Evolutionary conservation across 1,284 basidiomycete genomes (phyloP).

Genomic region (Boletus smithii): DNA sequence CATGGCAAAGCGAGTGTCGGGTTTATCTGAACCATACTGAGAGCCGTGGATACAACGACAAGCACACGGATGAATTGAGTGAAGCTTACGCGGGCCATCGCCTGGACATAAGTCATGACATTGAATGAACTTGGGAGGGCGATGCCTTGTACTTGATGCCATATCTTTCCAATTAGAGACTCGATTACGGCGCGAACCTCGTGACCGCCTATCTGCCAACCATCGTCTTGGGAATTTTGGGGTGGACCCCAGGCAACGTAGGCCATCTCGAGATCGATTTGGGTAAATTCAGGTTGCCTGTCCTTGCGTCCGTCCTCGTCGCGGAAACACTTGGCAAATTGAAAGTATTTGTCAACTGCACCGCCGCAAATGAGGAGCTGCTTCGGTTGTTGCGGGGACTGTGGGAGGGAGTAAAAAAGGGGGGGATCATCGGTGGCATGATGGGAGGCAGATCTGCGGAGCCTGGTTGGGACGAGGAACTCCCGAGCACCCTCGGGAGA

Average conservation of each 20-base stretch:
- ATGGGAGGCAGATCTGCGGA: slow-evolving; percentile 31
- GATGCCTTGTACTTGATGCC: slow-evolving; percentile 61
- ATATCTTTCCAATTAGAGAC: slow-evolving; percentile 67
- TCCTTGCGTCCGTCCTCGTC: slow-evolving; percentile 95
- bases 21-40: slow-evolving; percentile 94
- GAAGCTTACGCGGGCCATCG: slow-evolving; percentile 79
- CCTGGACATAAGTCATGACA: slow-evolving; percentile 83
- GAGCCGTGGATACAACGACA: too few species aligned
- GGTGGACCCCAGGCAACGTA: slow-evolving; percentile 73
- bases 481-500: slow-evolving; percentile 94
- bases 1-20: slow-evolving; percentile 84
- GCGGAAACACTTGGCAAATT: slow-evolving; percentile 91
- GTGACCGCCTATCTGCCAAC: slow-evolving; percentile 81
- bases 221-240: slow-evolving; percentile 24
- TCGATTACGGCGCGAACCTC: slow-evolving; percentile 80
- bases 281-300: slow-evolving; percentile 95
- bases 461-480: slow-evolving; percentile 88
- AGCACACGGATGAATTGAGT: too few species aligned
- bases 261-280: slow-evolving; percentile 95
- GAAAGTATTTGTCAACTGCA: slow-evolving; percentile 87
- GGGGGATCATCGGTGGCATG: slow-evolving; percentile 38
- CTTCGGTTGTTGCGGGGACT: slow-evolving; percentile 96
- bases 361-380: slow-evolving; percentile 91
- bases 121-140: slow-evolving; percentile 59
- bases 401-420: slow-evolving; percentile 86